phyloP scores from a whole-genome alignment of 441 rosid genomes.

The Jatropha multifida region DNA sequence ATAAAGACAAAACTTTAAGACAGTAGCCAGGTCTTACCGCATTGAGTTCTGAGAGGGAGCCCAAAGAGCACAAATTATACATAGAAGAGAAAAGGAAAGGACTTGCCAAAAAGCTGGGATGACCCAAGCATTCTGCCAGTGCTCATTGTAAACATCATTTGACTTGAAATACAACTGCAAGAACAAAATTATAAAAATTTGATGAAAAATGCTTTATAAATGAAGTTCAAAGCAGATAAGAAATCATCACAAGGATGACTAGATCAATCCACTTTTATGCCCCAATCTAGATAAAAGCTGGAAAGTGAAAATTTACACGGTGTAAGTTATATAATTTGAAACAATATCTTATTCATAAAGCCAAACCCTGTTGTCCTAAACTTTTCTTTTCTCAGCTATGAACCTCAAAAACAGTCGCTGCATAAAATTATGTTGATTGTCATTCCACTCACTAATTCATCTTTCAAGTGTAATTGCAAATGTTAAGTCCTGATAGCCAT shows the following conservation, averaged over 20 bases:
- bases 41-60: constrained; percentile 86
- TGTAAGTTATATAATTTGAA: not conserved
- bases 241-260: not conserved
- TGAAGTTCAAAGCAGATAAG: not conserved
- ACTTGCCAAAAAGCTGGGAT: constrained; percentile 95
- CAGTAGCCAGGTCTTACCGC: constrained; percentile 46
- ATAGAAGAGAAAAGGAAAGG: constrained; percentile 73
- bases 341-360: not conserved
- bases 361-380: not conserved
- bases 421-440: not conserved
- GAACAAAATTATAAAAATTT: constrained; percentile 12
- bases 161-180: constrained; percentile 93
- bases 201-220: not conserved
- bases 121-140: constrained; percentile 93
- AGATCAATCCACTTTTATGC: not conserved
- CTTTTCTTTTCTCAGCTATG: not conserved
- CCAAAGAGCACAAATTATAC: constrained; percentile 84
- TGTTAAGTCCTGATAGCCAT: not conserved
- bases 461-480: not conserved
- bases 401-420: not conserved
- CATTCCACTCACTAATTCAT: not conserved
- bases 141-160: constrained; percentile 80
- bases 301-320: not conserved
- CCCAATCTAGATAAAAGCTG: not conserved
- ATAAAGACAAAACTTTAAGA: not conserved